phyloP scores from a whole-genome alignment of 1,284 basidiomycete species.

The Salmacisia buchloeana region DNA sequence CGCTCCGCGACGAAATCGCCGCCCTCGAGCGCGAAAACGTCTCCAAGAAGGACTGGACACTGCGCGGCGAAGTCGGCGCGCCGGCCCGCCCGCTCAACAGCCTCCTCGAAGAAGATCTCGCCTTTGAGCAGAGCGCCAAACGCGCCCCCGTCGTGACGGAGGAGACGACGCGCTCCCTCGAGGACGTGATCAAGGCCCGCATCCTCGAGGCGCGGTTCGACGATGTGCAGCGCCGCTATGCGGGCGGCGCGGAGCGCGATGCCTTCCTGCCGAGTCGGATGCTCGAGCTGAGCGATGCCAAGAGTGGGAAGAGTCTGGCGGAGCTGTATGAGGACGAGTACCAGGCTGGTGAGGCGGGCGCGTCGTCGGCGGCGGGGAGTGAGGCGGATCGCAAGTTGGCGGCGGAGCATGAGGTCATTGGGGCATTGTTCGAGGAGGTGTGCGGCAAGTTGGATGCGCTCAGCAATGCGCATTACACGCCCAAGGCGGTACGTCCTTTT shows the following conservation, averaged over 20 bases:
- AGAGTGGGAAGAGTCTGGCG: conserved; percentile 68
- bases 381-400: conserved; percentile 81
- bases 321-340: conserved; percentile 96
- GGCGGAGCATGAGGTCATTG: conserved; percentile 83
- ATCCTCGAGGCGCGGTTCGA: conserved; percentile 82
- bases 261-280: conserved; percentile 84
- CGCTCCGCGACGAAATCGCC: conserved; percentile 57
- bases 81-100: conserved; percentile 82
- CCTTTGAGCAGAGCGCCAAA: conserved; percentile 84
- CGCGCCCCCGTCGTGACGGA: conserved; percentile 84
- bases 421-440: conserved; percentile 74
- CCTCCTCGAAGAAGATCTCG: conserved; percentile 85
- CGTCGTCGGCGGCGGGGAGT: conserved; percentile 48
- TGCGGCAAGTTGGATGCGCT: conserved; percentile 86
- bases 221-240: conserved; percentile 77
- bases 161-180: conserved; percentile 73
- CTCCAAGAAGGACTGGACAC: conserved; percentile 73
- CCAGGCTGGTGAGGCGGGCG: conserved; percentile 62
- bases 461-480: conserved; percentile 89
- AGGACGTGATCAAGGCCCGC: conserved; percentile 84
- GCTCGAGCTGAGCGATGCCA: conserved; percentile 79
- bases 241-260: conserved; percentile 57
- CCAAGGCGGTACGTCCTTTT: conserved; percentile 67
- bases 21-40: conserved; percentile 58
- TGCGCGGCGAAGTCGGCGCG: conserved; percentile 83